Base-by-base conservation (phyloP, 2,329 filamentous ascomycete genomes). In the Teratosphaeria gauchensis region DNA sequence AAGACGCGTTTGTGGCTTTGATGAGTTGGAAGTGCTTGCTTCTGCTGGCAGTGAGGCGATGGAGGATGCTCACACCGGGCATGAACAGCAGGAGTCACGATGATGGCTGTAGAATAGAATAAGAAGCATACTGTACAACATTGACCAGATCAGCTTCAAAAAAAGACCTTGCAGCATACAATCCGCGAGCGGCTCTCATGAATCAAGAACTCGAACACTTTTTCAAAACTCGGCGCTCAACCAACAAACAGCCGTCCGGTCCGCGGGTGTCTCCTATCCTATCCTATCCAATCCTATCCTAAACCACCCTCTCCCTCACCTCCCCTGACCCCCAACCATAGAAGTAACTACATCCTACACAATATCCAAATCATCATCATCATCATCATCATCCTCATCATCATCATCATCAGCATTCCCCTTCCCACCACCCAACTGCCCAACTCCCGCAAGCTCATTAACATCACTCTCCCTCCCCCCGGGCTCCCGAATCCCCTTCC, bases 401-500 rank as follows among this genome's bases (percentile, higher is more conserved):
- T 56, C 55, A 4, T 70, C 70, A 28, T 61, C 69, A 28, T 70
- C 74, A 14, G 74, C 62, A 56, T n/a, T 70, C 73, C 38, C 75
- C 71, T 28, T 73, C 60, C 3, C 68, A 70, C 8, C 28, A 14
- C 52, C 14, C 9, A 52, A 30, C 9, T 52, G 3, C 48, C 19
- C 19, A 9, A 9, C 19, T 6, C n/a, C 3, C 6, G 69, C 71
- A 64, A 72, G 68, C 31, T 74, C 73, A 69, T 51, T 64, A 67
- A 33, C 74, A 69, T 57, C 75, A 62, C 76, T 78, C 54, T 80
- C 78, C 51, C 78, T 63, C 3, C 78, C 78, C 1, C 78, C 78
- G 1, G 78, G 78, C 65, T 77, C 75, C 32, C 78, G 69, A 51
- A 80, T 77, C 4, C 78, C 78, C 63, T 78, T 79, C 46, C 75